These are phyloP conservation scores for Phoma sp. DNA, from an alignment of 2,329 filamentous ascomycete species.

Conservation along the genomic window DNA sequence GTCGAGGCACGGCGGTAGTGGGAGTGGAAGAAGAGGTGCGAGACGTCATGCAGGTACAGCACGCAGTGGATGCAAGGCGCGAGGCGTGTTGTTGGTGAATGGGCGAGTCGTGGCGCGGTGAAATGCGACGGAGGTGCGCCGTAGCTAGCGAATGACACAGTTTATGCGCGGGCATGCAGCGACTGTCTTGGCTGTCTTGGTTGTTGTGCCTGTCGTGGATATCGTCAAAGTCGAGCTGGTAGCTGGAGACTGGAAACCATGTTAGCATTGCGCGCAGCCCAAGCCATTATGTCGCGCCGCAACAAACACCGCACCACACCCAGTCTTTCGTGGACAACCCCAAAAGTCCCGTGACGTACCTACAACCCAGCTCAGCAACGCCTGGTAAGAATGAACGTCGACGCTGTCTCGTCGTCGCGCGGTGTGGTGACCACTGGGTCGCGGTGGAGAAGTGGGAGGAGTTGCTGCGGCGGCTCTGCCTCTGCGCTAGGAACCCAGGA, in stretches of 20 bases:
- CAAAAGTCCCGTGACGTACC: background rate
- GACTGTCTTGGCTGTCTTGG: background rate
- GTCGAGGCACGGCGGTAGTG: background rate
- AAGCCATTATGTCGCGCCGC: background rate
- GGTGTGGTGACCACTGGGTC: background rate
- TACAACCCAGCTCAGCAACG: background rate
- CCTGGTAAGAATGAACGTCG: conserved; percentile 6
- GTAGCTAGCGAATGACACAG: background rate
- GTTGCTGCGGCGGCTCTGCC: conserved; percentile 6
- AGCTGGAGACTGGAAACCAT: background rate
- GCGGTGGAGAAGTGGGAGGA: background rate
- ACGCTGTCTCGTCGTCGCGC: background rate
- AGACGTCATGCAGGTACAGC: conserved; percentile 1
- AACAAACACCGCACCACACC: background rate
- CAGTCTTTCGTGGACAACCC: too few species aligned
- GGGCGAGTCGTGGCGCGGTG: too few species aligned
- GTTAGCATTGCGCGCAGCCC: conserved; percentile 1
- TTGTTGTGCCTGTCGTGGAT: background rate
- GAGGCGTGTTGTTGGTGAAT: background rate
- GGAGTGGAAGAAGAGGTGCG: background rate
- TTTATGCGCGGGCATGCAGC: background rate
- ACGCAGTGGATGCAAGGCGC: background rate
- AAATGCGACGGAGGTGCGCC: background rate
- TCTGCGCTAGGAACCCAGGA: background rate
- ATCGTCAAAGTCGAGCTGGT: background rate